Percentiles rank a stretch among this genome's conserved stretches.
phyloP scores from a whole-genome alignment of 805 yeast species.

The Novakomyces olei region DNA sequence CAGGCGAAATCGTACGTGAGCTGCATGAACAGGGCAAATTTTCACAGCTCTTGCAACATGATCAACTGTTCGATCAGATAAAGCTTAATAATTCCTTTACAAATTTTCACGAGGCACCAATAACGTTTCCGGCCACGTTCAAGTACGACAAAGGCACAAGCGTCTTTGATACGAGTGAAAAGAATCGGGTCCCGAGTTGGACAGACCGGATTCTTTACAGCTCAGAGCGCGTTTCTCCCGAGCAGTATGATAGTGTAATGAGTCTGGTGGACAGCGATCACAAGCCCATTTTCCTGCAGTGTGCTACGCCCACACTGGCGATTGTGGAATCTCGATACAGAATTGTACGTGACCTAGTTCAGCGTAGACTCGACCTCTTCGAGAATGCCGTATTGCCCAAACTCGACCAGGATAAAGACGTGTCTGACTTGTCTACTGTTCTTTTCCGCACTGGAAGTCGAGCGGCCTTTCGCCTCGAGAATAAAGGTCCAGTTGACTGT shows the following conservation, averaged over 20 bases:
- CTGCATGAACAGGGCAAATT: background rate
- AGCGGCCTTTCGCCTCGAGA: no score
- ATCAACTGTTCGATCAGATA: slow-evolving; percentile 6
- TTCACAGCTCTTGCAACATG: slow-evolving; percentile 1
- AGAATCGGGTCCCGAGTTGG: slow-evolving; percentile 88
- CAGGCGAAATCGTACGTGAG: background rate
- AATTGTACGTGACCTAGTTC: no score
- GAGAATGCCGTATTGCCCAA: no score
- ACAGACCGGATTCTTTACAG: slow-evolving; percentile 66
- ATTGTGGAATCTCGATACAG: no score
- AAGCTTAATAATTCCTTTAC: slow-evolving; percentile 2
- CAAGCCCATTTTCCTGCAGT: no score
- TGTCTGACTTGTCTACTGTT: no score
- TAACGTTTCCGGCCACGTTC: slow-evolving; percentile 8
- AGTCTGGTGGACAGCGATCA: no score
- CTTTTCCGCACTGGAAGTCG: no score
- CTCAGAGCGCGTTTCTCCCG: slow-evolving; percentile 23
- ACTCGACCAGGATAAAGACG: no score
- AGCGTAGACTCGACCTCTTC: no score
- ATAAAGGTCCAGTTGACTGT: no score
- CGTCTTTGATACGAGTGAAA: slow-evolving; percentile 33
- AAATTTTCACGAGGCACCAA: slow-evolving; percentile 5
- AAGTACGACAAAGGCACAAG: slow-evolving; percentile 5
- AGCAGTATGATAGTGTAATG: slow-evolving; percentile 58
- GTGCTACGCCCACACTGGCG: no score